A percentile compares a stretch with the other conserved stretches of the same genome.
Conservation (phyloP, 305 asterid genomes). For the Fraxinus xanthoxyloides region DNA sequence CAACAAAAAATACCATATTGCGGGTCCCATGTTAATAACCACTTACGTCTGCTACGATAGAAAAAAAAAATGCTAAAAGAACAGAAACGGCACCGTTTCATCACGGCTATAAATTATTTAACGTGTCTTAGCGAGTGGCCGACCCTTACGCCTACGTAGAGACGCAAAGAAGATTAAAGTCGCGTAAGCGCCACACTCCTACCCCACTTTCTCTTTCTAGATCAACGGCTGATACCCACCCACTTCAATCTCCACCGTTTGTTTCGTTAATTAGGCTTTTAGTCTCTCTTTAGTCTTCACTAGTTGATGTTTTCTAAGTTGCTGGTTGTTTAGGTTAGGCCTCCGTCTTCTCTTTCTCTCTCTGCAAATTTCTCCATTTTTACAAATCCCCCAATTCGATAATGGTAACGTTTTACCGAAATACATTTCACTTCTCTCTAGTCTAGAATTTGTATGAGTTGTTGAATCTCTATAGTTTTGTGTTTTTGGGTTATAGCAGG, state of each 20-base stretch:
- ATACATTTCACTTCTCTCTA: conserved; percentile 3
- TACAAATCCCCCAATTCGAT: conserved; percentile 26
- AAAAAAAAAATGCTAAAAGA: background rate
- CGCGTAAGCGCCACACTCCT: conserved; percentile 80
- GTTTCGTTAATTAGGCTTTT: conserved; percentile 33
- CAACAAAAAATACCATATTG: conserved; percentile 25
- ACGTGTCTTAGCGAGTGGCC: conserved; percentile 49
- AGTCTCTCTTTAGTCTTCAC: conserved; percentile 23
- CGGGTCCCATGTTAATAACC: conserved; percentile 28
- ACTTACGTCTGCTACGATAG: conserved; percentile 28
- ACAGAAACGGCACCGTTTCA: conserved; percentile 44
- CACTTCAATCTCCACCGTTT: conserved; percentile 35
- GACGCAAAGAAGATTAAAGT: conserved; percentile 74
- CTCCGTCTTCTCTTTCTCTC: conserved; percentile 23
- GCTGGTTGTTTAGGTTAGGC: conserved; percentile 89
- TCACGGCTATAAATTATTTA: conserved; percentile 26
- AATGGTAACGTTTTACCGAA: conserved; percentile 35
- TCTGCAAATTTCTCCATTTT: conserved; percentile 15
- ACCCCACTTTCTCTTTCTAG: conserved; percentile 24
- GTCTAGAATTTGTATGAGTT: conserved; percentile 1
- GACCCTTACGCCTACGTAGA: conserved; percentile 57
- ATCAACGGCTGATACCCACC: conserved; percentile 54
- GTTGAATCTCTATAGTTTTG: background rate
- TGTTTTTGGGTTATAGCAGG: conserved; percentile 26
- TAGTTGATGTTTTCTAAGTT: conserved; percentile 60